Conservation (phyloP, 2,329 filamentous ascomycete species). For the Tolypocladium sp. region DNA sequence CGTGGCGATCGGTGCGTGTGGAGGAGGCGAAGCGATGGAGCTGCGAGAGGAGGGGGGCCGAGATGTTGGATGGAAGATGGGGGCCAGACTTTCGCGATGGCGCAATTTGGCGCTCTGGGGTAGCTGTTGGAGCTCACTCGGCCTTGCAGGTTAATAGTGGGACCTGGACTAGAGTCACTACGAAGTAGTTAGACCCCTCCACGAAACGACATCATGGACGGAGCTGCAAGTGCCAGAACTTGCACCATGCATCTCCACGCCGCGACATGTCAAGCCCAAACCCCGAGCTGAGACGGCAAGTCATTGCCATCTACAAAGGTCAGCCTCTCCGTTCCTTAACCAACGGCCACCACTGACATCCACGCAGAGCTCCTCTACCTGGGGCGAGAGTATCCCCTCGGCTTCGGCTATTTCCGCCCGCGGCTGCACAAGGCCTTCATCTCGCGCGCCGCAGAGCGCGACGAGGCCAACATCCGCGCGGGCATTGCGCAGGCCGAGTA, state of each 20-base stretch:
- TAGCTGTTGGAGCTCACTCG: not conserved
- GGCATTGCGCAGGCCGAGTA: constrained; percentile 74
- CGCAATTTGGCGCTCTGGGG: not conserved
- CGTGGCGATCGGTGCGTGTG: not conserved
- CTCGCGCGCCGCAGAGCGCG: constrained; percentile 57
- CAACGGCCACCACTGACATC: not conserved
- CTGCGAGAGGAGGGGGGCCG: not conserved
- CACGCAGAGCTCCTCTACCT: constrained; percentile 69
- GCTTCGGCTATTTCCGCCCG: constrained; percentile 70
- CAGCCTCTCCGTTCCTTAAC: not conserved
- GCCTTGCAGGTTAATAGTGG: not conserved
- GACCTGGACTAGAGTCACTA: not conserved
- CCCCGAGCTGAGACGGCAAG: constrained; percentile 59
- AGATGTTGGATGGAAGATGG: not conserved
- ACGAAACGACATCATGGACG: not conserved
- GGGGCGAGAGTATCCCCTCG: constrained; percentile 78
- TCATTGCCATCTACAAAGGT: constrained; percentile 88
- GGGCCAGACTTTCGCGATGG: not conserved
- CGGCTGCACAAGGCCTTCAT: constrained; percentile 81
- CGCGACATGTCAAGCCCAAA: constrained; percentile 28
- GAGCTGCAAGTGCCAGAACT: not conserved
- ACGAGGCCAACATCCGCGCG: constrained; percentile 66
- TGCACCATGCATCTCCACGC: not conserved
- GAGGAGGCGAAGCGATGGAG: not conserved
- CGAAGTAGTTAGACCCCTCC: not conserved